A percentile compares a stretch with the other conserved stretches of the same genome.
Evolutionary conservation across 2,329 filamentous ascomycete species (phyloP).

Genomic region (Pseudogymnoascus sp.): DNA sequence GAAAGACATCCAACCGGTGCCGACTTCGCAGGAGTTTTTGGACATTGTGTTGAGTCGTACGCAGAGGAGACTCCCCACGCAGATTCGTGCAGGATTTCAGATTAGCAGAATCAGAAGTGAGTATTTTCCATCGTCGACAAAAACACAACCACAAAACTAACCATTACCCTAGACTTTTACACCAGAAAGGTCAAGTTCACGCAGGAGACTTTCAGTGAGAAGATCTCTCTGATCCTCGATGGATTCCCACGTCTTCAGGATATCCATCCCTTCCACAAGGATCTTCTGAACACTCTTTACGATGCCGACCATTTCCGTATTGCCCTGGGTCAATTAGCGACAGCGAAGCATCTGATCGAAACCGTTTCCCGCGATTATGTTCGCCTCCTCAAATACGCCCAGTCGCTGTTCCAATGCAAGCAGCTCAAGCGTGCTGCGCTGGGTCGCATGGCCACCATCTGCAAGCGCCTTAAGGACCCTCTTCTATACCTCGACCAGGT

Average conservation of each 20-base stretch:
- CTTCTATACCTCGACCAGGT: constrained; percentile 94
- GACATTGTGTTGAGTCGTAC: constrained; percentile 94
- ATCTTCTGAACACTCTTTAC: constrained; percentile 91
- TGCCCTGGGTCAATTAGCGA: constrained; percentile 89
- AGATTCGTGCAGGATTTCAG: constrained; percentile 93
- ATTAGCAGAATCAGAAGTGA: constrained; percentile 77
- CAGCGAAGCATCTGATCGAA: constrained; percentile 93
- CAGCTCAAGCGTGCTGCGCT: constrained; percentile 93
- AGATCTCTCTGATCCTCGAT: constrained; percentile 82
- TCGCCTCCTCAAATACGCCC: constrained; percentile 89
- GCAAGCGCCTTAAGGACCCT: constrained; percentile 88
- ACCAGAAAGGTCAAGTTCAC: constrained; percentile 98
- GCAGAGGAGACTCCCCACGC: constrained; percentile 84
- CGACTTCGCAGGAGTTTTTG: constrained; percentile 89
- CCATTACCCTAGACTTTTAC: constrained; percentile 64
- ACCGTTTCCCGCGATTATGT: constrained; percentile 95
- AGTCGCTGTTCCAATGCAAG: constrained; percentile 97
- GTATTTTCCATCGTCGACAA: constrained; percentile 9
- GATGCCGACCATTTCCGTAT: constrained; percentile 98
- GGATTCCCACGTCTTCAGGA: constrained; percentile 88
- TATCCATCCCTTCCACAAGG: constrained; percentile 85
- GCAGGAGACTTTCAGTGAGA: constrained; percentile 92
- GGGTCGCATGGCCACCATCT: constrained; percentile 96
- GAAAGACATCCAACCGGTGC: constrained; percentile 79
- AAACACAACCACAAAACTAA: constrained; percentile 14